Evolutionary conservation across 441 rosid genomes (phyloP), one percentile per base, ranked within the genome.

Genomic region (Aquilaria agallochum): DNA sequence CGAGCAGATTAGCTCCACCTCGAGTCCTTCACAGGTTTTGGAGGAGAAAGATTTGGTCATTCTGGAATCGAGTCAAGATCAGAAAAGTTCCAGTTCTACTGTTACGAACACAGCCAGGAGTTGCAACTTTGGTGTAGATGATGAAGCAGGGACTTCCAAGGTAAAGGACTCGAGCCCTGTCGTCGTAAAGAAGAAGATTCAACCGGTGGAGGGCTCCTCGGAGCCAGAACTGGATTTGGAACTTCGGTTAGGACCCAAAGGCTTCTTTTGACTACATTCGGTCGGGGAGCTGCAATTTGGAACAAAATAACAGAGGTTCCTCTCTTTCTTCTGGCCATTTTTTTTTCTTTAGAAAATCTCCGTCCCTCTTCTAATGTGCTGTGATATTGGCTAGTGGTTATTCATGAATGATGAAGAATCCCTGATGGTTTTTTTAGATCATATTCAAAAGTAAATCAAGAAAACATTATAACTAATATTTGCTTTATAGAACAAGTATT

Each of bases 231-330:
- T 77, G 67, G 81, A 77, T 62, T 78, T 77, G 6, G 81, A 77
- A 70, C 78, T 77, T 27, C 78, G 81, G 11, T 63, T 77, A 59
- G 81, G 81, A 31, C 74, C 69, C 2, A 73, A 77, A 8, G 6
- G 42, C 42, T 36, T 36, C 42, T 36, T 20, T 20, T 20, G 20
- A 20, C 20, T 20, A 20, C 20, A 0, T 20, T 20, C 20, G 7
- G 7, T 2, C 42, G 42, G 42, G 42, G 7, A 36, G 42, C 2
- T 36, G 42, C 42, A 36, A 36, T 36, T 36, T 5, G 42, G 42
- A 36, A 7, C 42, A 36, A 36, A 36, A 36, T 36, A 36, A 36
- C 42, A 5, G 7, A 36, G 42, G 42, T 36, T 36, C 7, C 7
- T 3, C 42, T 7, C 42, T 36, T 36, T 36, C 7, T 36, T 36